Conservation (phyloP, 768 basidiomycete species). For the Serendipita sp. region DNA sequence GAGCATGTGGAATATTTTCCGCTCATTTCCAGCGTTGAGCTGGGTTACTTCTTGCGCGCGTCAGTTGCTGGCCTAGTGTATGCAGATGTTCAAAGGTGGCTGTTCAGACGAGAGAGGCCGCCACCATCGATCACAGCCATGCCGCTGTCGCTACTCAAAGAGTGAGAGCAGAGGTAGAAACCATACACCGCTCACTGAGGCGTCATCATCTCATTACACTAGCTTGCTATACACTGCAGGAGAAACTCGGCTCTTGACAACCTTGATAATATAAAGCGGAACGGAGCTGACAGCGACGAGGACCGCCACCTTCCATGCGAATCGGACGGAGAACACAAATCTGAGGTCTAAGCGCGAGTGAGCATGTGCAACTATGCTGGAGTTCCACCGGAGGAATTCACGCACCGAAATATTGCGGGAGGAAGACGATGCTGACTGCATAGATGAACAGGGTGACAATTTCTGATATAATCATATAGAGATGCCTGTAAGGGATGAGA, state of each 20-base stretch:
- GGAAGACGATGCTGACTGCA: constrained; percentile 75
- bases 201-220: neutral
- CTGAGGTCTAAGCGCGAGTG: constrained; percentile 50
- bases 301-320: constrained; percentile 87
- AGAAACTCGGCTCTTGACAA: constrained; percentile 68
- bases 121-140: too few relatives aligned
- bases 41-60: too few relatives aligned
- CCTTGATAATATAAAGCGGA: constrained; percentile 81
- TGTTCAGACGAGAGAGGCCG: too few relatives aligned
- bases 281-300: constrained; percentile 90
- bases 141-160: too few relatives aligned
- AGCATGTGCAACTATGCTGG: constrained; percentile 8
- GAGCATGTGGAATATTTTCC: too few relatives aligned
- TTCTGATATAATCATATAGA: constrained; percentile 88
- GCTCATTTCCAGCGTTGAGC: too few relatives aligned
- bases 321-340: constrained; percentile 76
- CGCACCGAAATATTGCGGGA: constrained; percentile 95
- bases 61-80: too few relatives aligned
- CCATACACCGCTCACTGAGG: neutral
- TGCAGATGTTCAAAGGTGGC: too few relatives aligned
- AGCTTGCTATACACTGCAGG: constrained; percentile 92
- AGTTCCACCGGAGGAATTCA: constrained; percentile 6
- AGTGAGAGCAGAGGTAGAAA: too few relatives aligned
- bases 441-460: constrained; percentile 80
- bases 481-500: constrained; percentile 42